Percentiles rank a stretch among this genome's conserved stretches.
Evolutionary conservation across 2,329 filamentous ascomycete species (phyloP).

Genomic region (Samsoniella hepiali): DNA sequence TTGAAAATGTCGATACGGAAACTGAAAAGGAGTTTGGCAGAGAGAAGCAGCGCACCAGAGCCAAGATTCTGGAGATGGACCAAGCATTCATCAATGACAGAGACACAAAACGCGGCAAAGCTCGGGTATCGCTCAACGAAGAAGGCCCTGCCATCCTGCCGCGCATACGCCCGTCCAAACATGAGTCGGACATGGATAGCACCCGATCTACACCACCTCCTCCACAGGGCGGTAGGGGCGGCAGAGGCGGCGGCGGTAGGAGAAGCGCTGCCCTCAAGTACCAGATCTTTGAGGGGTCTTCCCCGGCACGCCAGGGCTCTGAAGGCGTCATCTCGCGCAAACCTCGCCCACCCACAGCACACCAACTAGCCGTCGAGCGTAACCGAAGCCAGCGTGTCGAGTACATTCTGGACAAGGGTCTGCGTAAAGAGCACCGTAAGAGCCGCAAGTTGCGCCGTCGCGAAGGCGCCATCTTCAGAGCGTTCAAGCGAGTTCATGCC

Average conservation of each 20-base stretch:
- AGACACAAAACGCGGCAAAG: conserved; percentile 55
- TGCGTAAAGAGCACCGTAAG: conserved; percentile 63
- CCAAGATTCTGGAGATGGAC: conserved; percentile 72
- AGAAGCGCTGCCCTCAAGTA: conserved; percentile 54
- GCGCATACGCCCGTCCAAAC: conserved; percentile 60
- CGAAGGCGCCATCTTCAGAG: conserved; percentile 65
- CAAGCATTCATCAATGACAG: conserved; percentile 64
- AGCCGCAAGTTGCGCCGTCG: conserved; percentile 59
- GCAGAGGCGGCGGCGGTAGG: conserved; percentile 28
- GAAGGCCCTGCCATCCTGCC: conserved; percentile 59
- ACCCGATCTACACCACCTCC: conserved; percentile 43
- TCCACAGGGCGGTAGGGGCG: conserved; percentile 31
- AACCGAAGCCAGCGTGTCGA: conserved; percentile 78
- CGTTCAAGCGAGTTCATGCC: conserved; percentile 60
- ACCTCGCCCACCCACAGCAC: conserved; percentile 72
- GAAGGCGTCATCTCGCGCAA: conserved; percentile 59
- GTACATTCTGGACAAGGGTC: conserved; percentile 72
- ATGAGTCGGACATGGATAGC: conserved; percentile 49
- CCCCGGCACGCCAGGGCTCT: conserved; percentile 52
- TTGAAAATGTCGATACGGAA: conserved; percentile 71
- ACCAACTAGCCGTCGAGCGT: conserved; percentile 76
- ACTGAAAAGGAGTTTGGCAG: conserved; percentile 69
- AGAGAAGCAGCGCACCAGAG: conserved; percentile 70
- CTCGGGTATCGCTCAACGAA: conserved; percentile 40
- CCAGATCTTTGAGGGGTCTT: conserved; percentile 58